A percentile compares a stretch with the other conserved stretches of the same genome.
Conservation (phyloP, 495 filamentous ascomycete species). For the Neurospora terricola region DNA sequence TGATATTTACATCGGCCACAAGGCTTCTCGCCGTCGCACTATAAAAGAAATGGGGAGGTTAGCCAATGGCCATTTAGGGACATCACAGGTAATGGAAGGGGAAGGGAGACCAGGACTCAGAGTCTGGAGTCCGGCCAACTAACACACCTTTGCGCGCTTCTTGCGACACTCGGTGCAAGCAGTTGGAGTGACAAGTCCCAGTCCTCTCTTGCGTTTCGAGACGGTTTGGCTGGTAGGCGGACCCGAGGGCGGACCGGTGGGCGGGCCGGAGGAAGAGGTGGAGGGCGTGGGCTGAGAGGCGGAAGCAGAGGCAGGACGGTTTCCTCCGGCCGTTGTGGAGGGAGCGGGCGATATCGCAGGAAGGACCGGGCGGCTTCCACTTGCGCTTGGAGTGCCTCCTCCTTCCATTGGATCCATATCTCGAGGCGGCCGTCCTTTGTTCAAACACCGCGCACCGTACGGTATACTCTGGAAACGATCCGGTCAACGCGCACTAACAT, state of each 20-base stretch:
- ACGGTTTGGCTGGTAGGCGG: conserved; percentile 5
- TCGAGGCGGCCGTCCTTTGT: background rate
- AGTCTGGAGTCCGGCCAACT: background rate
- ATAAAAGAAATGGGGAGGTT: background rate
- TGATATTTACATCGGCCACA: conserved; percentile 40
- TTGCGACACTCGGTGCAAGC: conserved; percentile 50
- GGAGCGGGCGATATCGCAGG: background rate
- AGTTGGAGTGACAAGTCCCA: conserved; percentile 44
- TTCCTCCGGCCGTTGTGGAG: conserved; percentile 7
- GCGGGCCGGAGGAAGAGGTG: conserved; percentile 8
- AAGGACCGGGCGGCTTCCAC: background rate
- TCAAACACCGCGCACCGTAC: background rate
- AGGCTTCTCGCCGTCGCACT: conserved; percentile 46
- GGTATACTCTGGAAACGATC: background rate
- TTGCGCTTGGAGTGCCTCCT: conserved; percentile 9
- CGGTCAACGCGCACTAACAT: conserved; percentile 5
- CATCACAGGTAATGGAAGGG: background rate
- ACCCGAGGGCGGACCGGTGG: background rate
- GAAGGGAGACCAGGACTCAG: background rate
- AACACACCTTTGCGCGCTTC: conserved; percentile 43
- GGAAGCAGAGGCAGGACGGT: conserved; percentile 1
- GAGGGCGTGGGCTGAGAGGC: conserved; percentile 13
- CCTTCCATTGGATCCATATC: conserved; percentile 22
- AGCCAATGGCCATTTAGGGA: background rate
- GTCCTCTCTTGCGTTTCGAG: conserved; percentile 38